Base-by-base conservation (phyloP, 306 rosid species). In the Ormosia emarginata region DNA sequence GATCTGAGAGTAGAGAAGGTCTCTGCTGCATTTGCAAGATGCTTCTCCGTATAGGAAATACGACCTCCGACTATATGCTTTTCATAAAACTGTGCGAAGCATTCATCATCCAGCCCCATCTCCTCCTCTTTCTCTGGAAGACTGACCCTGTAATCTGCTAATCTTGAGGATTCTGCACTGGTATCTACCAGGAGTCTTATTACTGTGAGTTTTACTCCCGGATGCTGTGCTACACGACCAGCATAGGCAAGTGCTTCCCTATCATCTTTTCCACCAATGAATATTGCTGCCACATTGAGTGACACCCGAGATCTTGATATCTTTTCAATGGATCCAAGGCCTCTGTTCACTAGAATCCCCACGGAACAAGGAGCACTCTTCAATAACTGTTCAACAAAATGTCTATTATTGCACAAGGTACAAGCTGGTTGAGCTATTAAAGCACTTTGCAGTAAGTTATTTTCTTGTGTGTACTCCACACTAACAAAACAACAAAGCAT, bases 281-380 rank as follows among this genome's bases (percentile, higher is more conserved):
- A 95, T 69, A 93, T 83, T 33, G 88, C 91, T 1, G 94, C 98
- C 33, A 93, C 90, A n/a, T 88, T 85, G 40, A 87, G 15, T 43
- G 90, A 71, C 56, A 52, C 67, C 29, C 73, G 46, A 2, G 91
- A 44, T 74, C 82, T 84, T 24, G 93, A 83, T 47, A 93, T 85
- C 43, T 86, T 95, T 18, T 74, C 89, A 0, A 88, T 82, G 68
- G 89, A 43, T 62, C 99, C 96, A n/a, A 95, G 79, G 52, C 99
- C 99, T 83, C 98, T 89, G 87, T 93, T 96, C 79, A 95, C 97
- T 2, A 95, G 90, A 80, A 95, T 92, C 46, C 97, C 99, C 56
- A 95, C 97, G 0, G 99, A 89, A 78, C 99, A 93, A 6, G 97
- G 94, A 47, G 98, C 93, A 74, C 75, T 87, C 79, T 82, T 90